A percentile compares a stretch with the other conserved stretches of the same genome.
These are phyloP conservation scores for Lactarius akahatsu DNA, from an alignment of 768 basidiomycete genomes.

Conservation along the genomic window DNA sequence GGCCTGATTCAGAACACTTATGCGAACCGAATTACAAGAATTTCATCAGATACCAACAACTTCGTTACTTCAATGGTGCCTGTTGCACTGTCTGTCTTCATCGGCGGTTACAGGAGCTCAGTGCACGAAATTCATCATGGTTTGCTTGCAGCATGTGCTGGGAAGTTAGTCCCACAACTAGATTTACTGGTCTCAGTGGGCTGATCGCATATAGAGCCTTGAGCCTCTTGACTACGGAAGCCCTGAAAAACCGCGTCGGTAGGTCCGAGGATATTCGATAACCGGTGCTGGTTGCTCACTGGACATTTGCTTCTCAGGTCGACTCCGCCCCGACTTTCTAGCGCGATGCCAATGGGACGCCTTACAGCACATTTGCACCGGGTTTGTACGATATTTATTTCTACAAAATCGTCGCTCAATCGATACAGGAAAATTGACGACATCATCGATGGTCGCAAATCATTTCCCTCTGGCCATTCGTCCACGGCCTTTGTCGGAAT, in stretches of 20 bases:
- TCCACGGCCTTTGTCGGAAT: slow-evolving; percentile 66
- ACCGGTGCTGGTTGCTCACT: background rate
- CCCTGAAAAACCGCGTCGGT: slow-evolving; percentile 62
- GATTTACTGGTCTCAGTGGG: slow-evolving; percentile 5
- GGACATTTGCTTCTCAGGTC: slow-evolving; percentile 32
- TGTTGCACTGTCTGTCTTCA: slow-evolving; percentile 38
- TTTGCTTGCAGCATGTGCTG: slow-evolving; percentile 47
- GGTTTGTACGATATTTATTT: slow-evolving; percentile 39
- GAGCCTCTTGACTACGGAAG: slow-evolving; percentile 48
- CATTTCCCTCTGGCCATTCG: slow-evolving; percentile 71
- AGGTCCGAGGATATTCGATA: slow-evolving; percentile 19
- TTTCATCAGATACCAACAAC: slow-evolving; percentile 49
- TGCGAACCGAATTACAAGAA: slow-evolving; percentile 37
- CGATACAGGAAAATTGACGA: slow-evolving; percentile 35
- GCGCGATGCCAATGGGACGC: slow-evolving; percentile 62
- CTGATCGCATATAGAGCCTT: slow-evolving; percentile 40
- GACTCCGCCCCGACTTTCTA: slow-evolving; percentile 67
- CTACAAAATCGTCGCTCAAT: slow-evolving; percentile 7
- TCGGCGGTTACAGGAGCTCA: slow-evolving; percentile 45
- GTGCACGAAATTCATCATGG: slow-evolving; percentile 58
- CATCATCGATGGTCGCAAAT: slow-evolving; percentile 53
- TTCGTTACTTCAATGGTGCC: slow-evolving; percentile 50
- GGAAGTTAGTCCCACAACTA: slow-evolving; percentile 34
- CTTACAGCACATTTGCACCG: slow-evolving; percentile 48
- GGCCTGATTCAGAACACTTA: slow-evolving; percentile 9